Conservation (phyloP, 305 asterid species). For the Withania somnifera region DNA sequence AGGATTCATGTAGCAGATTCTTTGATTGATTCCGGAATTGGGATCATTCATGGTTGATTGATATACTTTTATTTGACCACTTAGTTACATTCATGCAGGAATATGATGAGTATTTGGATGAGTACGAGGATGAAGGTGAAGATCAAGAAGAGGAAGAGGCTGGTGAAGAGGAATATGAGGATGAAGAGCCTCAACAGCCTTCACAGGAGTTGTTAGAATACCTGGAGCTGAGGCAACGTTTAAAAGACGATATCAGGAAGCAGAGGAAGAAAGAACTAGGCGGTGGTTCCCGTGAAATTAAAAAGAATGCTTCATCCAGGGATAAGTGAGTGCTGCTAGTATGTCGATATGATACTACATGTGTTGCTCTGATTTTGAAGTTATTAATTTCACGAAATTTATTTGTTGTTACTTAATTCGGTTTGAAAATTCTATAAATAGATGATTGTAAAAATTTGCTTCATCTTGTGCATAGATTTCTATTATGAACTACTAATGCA, state of each 20-base stretch:
- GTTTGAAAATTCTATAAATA: not conserved
- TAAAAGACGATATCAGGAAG: constrained; percentile 59
- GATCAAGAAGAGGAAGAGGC: constrained; percentile 12
- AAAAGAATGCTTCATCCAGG: constrained; percentile 18
- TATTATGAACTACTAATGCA: not conserved
- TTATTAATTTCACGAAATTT: not conserved
- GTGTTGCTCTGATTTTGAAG: not conserved
- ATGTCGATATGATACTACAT: not conserved
- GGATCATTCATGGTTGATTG: not conserved
- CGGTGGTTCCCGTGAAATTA: constrained; percentile 34
- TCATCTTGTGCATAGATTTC: not conserved
- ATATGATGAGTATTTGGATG: not conserved
- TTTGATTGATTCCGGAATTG: not conserved
- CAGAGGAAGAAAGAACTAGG: constrained; percentile 66
- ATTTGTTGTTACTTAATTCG: not conserved
- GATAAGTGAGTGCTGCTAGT: constrained; percentile 51
- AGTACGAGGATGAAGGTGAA: not conserved
- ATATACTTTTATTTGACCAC: not conserved
- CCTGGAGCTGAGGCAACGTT: constrained; percentile 53
- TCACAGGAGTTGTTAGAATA: constrained; percentile 66
- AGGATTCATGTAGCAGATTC: not conserved
- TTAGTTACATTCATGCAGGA: constrained; percentile 18
- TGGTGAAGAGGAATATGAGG: constrained; percentile 36
- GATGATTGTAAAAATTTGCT: not conserved
- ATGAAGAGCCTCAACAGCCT: constrained; percentile 56